Evolutionary conservation across 805 yeast genomes (phyloP), one percentile per base, ranked within the genome.

Genomic region (Lipomyces oligophaga): DNA sequence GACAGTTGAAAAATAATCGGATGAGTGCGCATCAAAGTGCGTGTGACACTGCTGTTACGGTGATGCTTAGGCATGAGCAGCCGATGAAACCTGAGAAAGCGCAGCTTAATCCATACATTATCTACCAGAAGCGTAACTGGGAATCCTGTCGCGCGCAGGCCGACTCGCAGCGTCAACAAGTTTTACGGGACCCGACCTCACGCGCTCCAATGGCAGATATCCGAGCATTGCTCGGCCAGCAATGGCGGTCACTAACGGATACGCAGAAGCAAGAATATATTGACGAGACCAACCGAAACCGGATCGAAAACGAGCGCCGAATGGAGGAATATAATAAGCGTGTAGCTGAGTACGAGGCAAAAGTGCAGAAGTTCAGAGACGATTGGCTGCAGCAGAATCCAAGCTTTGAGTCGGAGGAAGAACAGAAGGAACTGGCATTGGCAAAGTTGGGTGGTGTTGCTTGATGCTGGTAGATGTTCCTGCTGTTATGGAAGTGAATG

Each of bases 51-150:
- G 45, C 53, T 7, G 25, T 54, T 1, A 15, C 32, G 4, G 34
- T 59, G 35, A 66, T 64, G 42, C 52, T 69, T n/a, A 73, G 72
- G 1, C 36, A 31, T 13, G 64, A 62, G 20, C 54, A 63, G 26
- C 73, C 73, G 1, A 50, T 55, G 16, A 63, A 63, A 39, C 73
- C 73, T 1, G 69, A 67, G 32, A 58, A 69, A 16, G 67, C 68
- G 19, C 61, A 60, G 22, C 67, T 71, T 3, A 69, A 68, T 48
- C 73, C 73, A 19, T 69, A 67, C 40, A 47, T 69, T 30, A 58
- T 69, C 4, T 69, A 66, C 52, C 73, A 69, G 42, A 68, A 68
- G 43, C 68, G 65, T 31, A 66, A 65, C 48, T 69, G 73, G 73
- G 71, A 68, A 6, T 59, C 60, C 18, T 64, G 71, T 43, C 61